Base-by-base conservation (phyloP, 202 grass and related monocot genomes). In the Setaria viridis region DNA sequence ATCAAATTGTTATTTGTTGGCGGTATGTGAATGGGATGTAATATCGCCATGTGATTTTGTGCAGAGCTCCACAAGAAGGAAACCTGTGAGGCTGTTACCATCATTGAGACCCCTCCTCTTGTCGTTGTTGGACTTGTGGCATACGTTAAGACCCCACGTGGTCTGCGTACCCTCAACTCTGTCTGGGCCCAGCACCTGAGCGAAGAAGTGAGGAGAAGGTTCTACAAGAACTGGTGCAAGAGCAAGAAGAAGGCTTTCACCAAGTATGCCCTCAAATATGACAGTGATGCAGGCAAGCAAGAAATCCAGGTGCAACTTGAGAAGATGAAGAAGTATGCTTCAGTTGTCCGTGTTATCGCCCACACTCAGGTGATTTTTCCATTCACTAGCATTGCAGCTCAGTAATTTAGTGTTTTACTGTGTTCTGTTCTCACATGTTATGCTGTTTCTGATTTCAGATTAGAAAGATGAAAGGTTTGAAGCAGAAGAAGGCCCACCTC, bases 21-120 rank as follows among this genome's bases (percentile, higher is more conserved):
- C 41, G 3, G 47, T 49, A 49, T 49, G 47, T 3, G 34, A 2
- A 9, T 66, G 77, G 35, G 16, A 34, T 79, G 12, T 66, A 7
- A 35, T 79, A n/a, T 1, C 15, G n/a, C 20, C 29, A 8, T 76
- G 47, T 66, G 67, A 67, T 67, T 20, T 79, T 68, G 20, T 67
- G 34, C 73, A 98, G 95, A 98, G 77, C 91, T 98, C 41, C 95
- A 98, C 87, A 98, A 98, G 85, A 98, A 98, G 87, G 95, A 98
- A 85, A 98, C 95, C 2, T 98, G 95, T 32, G 95, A 98, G 83
- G 93, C 95, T 49, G 95, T 98, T 32, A 98, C 93, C 4, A 93
- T 98, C 25, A 82, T 98, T 55, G 95, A 98, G 77, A 93, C 88
- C 59, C 95, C 95, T 35, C 93, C 95, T 1, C 76, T 98, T 85